Conservation (phyloP, 768 basidiomycete species). For the Leccinum subtestaceum region DNA sequence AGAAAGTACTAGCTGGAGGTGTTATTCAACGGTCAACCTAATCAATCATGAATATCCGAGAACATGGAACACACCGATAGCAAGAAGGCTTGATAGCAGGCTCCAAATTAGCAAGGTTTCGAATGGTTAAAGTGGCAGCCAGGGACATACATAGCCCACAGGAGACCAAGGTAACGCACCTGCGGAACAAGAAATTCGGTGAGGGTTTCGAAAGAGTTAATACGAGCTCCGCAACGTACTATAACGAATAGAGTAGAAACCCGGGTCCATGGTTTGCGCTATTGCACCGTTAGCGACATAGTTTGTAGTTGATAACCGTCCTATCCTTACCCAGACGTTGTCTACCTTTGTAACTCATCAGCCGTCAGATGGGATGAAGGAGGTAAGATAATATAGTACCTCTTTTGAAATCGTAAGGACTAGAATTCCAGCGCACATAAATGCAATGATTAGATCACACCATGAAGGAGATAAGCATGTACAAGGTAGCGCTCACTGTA, state of each 20-base stretch:
- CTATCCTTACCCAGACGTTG: not conserved
- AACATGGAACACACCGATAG: not conserved
- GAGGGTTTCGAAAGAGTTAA: not conserved
- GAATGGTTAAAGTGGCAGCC: not conserved
- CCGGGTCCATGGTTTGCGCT: not conserved
- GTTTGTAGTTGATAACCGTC: too few relatives aligned
- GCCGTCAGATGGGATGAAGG: not conserved
- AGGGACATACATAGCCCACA: not conserved
- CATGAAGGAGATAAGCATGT: not conserved
- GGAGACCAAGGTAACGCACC: not conserved
- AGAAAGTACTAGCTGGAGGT: not conserved
- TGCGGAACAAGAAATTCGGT: not conserved
- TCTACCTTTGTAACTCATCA: slow-evolving; percentile 4
- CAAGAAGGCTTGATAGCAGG: not conserved
- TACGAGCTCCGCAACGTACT: not conserved
- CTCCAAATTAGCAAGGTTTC: not conserved
- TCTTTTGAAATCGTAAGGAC: slow-evolving; percentile 16
- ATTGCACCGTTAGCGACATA: not conserved
- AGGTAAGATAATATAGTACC: not conserved
- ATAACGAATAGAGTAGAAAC: not conserved
- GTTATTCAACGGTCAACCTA: not conserved
- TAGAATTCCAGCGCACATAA: not conserved
- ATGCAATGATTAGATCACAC: not conserved
- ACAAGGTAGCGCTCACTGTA: slow-evolving; percentile 5
- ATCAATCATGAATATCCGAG: not conserved